A percentile compares a stretch with the other conserved stretches of the same genome.
Conservation (phyloP, 2,329 filamentous ascomycete species). For the Aspergillus alliaceus region DNA sequence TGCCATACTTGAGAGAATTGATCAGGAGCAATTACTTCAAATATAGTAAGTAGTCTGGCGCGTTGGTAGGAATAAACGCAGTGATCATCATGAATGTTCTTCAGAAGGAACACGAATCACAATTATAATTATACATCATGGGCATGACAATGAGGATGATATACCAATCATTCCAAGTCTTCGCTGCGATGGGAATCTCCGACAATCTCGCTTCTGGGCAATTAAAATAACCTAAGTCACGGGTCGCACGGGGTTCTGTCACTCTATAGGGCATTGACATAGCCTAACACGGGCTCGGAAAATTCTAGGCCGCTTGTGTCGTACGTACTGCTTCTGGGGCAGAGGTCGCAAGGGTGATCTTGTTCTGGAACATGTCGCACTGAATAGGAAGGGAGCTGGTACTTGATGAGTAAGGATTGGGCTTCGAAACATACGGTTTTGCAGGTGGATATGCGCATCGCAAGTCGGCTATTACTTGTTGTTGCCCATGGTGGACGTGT, state of each 20-base stretch:
- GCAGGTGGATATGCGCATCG: background rate
- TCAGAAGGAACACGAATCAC: background rate
- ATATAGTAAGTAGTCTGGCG: background rate
- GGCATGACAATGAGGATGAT: background rate
- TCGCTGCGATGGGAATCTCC: background rate
- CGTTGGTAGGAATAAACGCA: background rate
- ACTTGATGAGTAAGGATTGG: background rate
- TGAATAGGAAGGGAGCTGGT: background rate
- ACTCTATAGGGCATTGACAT: background rate
- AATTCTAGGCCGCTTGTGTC: background rate
- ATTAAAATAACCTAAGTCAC: background rate
- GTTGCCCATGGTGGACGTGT: conserved; percentile 60
- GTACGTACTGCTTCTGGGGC: background rate
- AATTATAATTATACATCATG: background rate
- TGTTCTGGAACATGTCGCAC: background rate
- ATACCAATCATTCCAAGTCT: background rate
- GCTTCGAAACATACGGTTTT: conserved; percentile 1
- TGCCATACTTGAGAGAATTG: background rate
- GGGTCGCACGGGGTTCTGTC: conserved; percentile 11
- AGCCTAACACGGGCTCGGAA: background rate
- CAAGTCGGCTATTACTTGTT: conserved; percentile 6
- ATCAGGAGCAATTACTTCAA: background rate
- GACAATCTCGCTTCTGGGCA: conserved; percentile 8
- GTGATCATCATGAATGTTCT: background rate
- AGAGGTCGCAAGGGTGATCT: background rate